Evolutionary conservation across 2,329 filamentous ascomycete species (phyloP), one percentile per base, ranked within the genome.

Genomic region (Albifimbria verrucaria): DNA sequence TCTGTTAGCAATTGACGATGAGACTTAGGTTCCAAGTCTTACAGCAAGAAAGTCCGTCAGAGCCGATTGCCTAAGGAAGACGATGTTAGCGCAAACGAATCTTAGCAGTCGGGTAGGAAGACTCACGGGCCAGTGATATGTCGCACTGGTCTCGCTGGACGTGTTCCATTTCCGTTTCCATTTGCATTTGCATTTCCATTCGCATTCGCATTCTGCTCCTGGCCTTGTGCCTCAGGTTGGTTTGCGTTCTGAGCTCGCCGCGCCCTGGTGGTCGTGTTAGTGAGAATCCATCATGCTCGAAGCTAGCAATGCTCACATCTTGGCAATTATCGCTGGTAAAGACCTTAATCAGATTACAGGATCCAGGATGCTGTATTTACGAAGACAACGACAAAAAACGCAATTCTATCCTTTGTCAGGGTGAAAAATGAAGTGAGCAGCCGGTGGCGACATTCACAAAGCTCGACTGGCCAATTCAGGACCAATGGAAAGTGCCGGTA

Each of bases 41-140:
- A 77, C 76, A 22, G 78, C 78, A 43, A 82, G 66, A 55, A 79
- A 82, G 57, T 81, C 77, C 2, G 78, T 82, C 62, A 82, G 63
- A 15, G 79, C 79, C 20, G 79, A 82, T 65, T 79, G 77, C 3
- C 73, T 76, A 4, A 39, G 43, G 39, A 18, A 12, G 39, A 24
- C 18, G 1, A 21, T 24, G 56, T 64, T 39, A 62, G 52, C 21
- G 32, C n/a, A n/a, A n/a, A n/a, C n/a, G n/a, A n/a, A n/a, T n/a
- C n/a, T n/a, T n/a, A n/a, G n/a, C n/a, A n/a, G n/a, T n/a, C n/a
- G n/a, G n/a, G n/a, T n/a, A n/a, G n/a, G n/a, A n/a, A n/a, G n/a
- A 56, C 72, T 62, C 62, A 75, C 71, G 72, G 72, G 26, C 72
- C 72, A 12, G 67, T 71, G 24, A 75, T 70, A 36, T 70, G 67